Base-by-base conservation (phyloP, 352 stramenopile genomes). In the Globisporangium rhizosaccharum region DNA sequence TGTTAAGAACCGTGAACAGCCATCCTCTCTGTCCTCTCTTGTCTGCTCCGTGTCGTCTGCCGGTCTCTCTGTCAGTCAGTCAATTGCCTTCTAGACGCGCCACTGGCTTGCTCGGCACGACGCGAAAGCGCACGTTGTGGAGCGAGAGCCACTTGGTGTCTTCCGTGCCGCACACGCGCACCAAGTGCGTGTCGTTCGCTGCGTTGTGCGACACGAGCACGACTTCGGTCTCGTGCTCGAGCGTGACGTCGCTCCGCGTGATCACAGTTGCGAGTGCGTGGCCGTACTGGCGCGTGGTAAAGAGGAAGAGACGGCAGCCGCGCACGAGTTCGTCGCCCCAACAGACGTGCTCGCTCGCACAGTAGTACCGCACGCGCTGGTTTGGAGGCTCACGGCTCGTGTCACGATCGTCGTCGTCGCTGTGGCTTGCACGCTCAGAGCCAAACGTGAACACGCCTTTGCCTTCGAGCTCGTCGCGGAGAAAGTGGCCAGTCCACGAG, bases 281-380 rank as follows among this genome's bases (percentile, higher is more conserved):
- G 0, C 75, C 75, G 25, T 75, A 87, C 37, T 72, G 66, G 6
- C 68, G 68, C 44, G 74, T 79, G 12, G 46, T 51, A 55, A 77
- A 79, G n/a, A 90, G 53, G 1, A 70, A 60, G 42, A 90, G 20
- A 1, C 72, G 73, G 36, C 73, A 79, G 23, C 79, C 76, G 14
- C 48, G 56, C 30, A 76, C 69, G 25, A 90, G 61, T n/a, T 90
- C 77, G 28, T 86, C 68, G 15, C 75, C 77, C 80, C 80, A 90
- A 58, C 80, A 90, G 2, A 90, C 68, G 53, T 90, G 80, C 30
- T 79, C 65, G 9, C 80, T 84, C 0, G 66, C 65, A 51, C 85
- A 61, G 54, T 83, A 88, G 67, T 83, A 90, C 11, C 80, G 80
- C 46, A 80, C 62, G 33, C 60, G 63, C 39, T 75, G 55, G 7